Percentiles rank a stretch among this genome's conserved stretches.
Conservation (phyloP, 208 protist species). For the Endotrypanum monterogeii region DNA sequence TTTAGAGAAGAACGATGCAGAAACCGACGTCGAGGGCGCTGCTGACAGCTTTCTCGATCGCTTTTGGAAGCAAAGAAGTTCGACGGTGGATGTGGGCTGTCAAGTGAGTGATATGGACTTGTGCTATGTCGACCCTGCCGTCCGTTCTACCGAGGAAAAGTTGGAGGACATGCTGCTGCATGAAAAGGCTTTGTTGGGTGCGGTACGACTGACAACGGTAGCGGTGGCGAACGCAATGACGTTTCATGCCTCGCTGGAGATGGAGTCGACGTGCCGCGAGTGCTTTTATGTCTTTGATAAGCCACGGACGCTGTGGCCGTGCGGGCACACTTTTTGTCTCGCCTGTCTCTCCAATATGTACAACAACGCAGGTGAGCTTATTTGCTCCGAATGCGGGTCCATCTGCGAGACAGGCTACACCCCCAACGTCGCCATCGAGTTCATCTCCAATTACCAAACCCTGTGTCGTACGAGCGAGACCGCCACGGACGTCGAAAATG, state of each 20-base stretch:
- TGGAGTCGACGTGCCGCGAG: slow-evolving; percentile 88
- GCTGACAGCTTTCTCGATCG: slow-evolving; percentile 58
- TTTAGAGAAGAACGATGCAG: neutral
- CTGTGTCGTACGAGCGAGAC: slow-evolving; percentile 28
- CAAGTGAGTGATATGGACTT: slow-evolving; percentile 78
- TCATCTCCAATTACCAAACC: slow-evolving; percentile 81
- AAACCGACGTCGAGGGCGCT: slow-evolving; percentile 26
- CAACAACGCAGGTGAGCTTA: slow-evolving; percentile 72
- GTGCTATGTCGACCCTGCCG: slow-evolving; percentile 68
- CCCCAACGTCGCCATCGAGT: slow-evolving; percentile 75
- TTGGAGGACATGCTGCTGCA: slow-evolving; percentile 77
- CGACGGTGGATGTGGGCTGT: slow-evolving; percentile 46
- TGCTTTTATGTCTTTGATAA: slow-evolving; percentile 87
- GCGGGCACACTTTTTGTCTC: slow-evolving; percentile 89
- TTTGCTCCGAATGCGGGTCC: slow-evolving; percentile 87
- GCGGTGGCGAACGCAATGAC: slow-evolving; percentile 80
- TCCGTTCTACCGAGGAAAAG: slow-evolving; percentile 55
- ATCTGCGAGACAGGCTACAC: slow-evolving; percentile 85
- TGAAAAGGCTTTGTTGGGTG: slow-evolving; percentile 55
- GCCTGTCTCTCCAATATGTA: slow-evolving; percentile 78
- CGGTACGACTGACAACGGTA: slow-evolving; percentile 63
- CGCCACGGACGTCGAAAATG: slow-evolving; percentile 2
- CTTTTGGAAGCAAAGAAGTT: slow-evolving; percentile 46
- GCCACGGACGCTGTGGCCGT: slow-evolving; percentile 86
- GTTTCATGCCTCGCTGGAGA: slow-evolving; percentile 83